Base-by-base conservation (phyloP, 331 rosid genomes). In the Dryas integrifolia region DNA sequence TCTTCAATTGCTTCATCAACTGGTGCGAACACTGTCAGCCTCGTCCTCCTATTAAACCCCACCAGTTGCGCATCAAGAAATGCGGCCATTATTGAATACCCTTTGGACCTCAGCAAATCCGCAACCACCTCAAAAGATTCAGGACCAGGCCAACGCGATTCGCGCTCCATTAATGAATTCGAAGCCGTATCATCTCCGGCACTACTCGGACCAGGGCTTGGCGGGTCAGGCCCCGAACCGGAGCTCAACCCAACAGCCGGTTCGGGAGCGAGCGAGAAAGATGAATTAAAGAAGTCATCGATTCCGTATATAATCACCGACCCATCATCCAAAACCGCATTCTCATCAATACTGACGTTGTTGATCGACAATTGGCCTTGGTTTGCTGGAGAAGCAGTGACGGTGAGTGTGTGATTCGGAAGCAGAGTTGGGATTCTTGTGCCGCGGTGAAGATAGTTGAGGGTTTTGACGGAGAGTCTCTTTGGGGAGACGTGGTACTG, bases 401-500 rank as follows among this genome's bases (percentile, higher is more conserved):
- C 61, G 8, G 44, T 46, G 16, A 77, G 72, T 1, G 77, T 38
- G 12, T 38, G 49, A 43, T 82, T 64, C 1, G 83, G 70, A 16
- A 69, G 67, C 9, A 82, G 58, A 21, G 86, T 82, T 39, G 82
- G 82, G 13, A 85, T 55, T 39, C 53, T 61, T 2, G 81, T 48
- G 76, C 72, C 64, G 40, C 43, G 44, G 9, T 52, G 82, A 40
- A 85, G 84, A n/a, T 76, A 14, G 5, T 62, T 62, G 73, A 85
- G 84, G 71, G 72, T 39, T 49, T 77, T 60, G 64, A 62, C 12
- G 11, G 81, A 50, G 70, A 85, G 48, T 40, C 78, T 77, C 1
- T 13, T 4, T 2, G 86, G 86, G 21, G 75, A 55, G 72, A 82
- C 66, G 85, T 85, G 86, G 68, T 79, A 77, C 55, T 58, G 76